Evolutionary conservation across 1,284 basidiomycete genomes (phyloP).

Genomic region (Moniliophthora roreri): DNA sequence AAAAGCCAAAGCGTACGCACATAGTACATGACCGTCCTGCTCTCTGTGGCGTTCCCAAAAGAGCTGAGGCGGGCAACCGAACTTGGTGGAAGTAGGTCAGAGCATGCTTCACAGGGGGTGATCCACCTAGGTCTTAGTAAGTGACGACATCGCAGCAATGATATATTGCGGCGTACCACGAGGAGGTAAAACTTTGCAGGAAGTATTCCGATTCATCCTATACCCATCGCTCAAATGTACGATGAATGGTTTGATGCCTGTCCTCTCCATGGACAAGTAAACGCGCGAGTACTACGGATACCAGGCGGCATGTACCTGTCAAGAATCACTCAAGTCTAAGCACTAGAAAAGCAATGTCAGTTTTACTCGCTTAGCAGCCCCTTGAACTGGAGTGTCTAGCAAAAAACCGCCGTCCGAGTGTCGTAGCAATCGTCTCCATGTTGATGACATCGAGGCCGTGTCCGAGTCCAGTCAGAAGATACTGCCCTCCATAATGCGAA

Average conservation of each 20-base stretch:
- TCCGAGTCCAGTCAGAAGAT: slow-evolving; percentile 37
- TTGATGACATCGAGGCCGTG: slow-evolving; percentile 38
- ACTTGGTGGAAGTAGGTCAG: slow-evolving; percentile 37
- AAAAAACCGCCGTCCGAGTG: slow-evolving; percentile 30
- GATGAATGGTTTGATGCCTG: slow-evolving; percentile 25
- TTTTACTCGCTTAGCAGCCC: slow-evolving; percentile 21
- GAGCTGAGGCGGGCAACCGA: slow-evolving; percentile 27
- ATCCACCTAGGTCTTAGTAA: slow-evolving; percentile 23
- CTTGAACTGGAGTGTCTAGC: slow-evolving; percentile 19
- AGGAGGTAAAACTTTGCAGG: background rate
- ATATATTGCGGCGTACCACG: background rate
- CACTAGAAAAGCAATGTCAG: background rate
- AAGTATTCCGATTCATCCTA: slow-evolving; percentile 21
- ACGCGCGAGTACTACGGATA: slow-evolving; percentile 28
- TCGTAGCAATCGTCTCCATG: slow-evolving; percentile 38
- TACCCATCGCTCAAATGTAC: slow-evolving; percentile 27
- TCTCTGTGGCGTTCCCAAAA: slow-evolving; percentile 29
- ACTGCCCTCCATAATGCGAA: slow-evolving; percentile 34
- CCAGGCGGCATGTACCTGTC: slow-evolving; percentile 45
- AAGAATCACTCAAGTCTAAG: background rate
- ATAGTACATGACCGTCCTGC: slow-evolving; percentile 24
- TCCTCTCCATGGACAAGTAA: slow-evolving; percentile 24
- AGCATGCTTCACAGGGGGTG: slow-evolving; percentile 33
- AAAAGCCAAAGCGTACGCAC: slow-evolving; percentile 32
- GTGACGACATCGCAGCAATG: slow-evolving; percentile 18